Conservation (phyloP, 208 protist species). For the Strigomonas galati region DNA sequence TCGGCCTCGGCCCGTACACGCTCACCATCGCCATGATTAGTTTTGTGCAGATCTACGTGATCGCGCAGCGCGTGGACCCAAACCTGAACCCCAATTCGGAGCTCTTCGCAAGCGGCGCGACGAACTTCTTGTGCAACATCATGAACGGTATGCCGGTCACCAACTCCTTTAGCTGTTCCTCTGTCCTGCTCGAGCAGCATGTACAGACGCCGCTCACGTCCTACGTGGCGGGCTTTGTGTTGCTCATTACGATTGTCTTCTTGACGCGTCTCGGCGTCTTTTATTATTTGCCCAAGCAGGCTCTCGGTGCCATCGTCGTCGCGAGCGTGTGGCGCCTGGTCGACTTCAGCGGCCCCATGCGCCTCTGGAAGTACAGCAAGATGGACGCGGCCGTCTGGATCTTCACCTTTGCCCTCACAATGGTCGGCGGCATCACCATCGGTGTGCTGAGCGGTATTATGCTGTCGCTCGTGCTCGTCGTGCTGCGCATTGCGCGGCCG, state of each 20-base stretch:
- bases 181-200: conserved; percentile 44
- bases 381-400: conserved; percentile 57
- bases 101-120: conserved; percentile 44
- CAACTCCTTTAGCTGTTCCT: conserved; percentile 55
- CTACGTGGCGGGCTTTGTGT: conserved; percentile 28
- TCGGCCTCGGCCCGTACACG: conserved; percentile 50
- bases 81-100: conserved; percentile 50
- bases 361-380: conserved; percentile 43
- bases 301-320: conserved; percentile 47
- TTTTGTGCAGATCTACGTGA: conserved; percentile 63
- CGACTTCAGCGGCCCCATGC: conserved; percentile 35
- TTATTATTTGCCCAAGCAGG: conserved; percentile 60
- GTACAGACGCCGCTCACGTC: conserved; percentile 41
- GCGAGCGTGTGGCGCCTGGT: conserved; percentile 46
- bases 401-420: conserved; percentile 47
- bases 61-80: conserved; percentile 42
- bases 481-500: conserved; percentile 52
- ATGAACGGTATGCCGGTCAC: conserved; percentile 49
- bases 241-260: conserved; percentile 45
- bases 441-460: conserved; percentile 48
- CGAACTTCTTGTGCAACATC: conserved; percentile 43
- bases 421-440: conserved; percentile 47
- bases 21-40: conserved; percentile 52
- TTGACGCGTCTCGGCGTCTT: conserved; percentile 45
- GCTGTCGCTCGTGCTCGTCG: conserved; percentile 50